Percentiles rank a stretch among this genome's conserved stretches.
Evolutionary conservation across 805 yeast genomes (phyloP).

Genomic region (Blastobotrys chiropterorum): DNA sequence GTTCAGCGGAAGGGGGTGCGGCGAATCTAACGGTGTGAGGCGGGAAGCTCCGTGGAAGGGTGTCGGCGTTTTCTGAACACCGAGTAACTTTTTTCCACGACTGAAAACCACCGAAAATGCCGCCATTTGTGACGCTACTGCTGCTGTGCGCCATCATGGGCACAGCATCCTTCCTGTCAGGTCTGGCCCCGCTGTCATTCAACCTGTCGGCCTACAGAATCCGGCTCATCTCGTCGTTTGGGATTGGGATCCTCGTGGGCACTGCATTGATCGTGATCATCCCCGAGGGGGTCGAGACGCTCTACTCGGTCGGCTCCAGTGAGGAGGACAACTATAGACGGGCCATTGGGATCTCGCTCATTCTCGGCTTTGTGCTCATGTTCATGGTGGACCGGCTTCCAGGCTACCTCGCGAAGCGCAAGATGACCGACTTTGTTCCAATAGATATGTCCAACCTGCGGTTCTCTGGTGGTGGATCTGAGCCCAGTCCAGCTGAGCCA

Average conservation of each 20-base stretch:
- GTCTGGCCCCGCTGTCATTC: conserved; percentile 29
- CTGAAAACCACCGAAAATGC: conserved; percentile 9
- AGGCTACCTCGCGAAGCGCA: conserved; percentile 11
- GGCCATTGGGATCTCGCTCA: conserved; percentile 42
- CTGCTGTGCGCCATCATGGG: conserved; percentile 27
- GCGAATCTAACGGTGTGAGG: background rate
- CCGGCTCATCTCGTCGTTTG: conserved; percentile 41
- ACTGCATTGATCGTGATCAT: conserved; percentile 53
- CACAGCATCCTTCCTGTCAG: conserved; percentile 27
- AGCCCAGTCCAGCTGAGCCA: conserved; percentile 2
- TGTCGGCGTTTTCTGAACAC: background rate
- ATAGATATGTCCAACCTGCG: conserved; percentile 27
- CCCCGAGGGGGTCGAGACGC: conserved; percentile 57
- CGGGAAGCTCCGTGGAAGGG: background rate
- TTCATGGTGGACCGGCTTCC: conserved; percentile 42
- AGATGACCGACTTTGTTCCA: conserved; percentile 9
- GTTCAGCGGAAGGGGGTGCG: background rate
- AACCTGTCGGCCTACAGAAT: conserved; percentile 29
- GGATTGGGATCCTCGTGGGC: conserved; percentile 56
- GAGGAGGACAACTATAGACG: conserved; percentile 11
- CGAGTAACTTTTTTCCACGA: background rate
- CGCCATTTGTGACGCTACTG: conserved; percentile 21
- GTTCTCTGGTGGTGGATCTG: background rate
- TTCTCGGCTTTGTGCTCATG: conserved; percentile 52
- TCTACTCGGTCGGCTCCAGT: conserved; percentile 25